Percentiles rank a stretch among this genome's conserved stretches.
phyloP scores from a whole-genome alignment of 1,139 yeast genomes.

The Hyphopichia wangnamkhiaoensis region DNA sequence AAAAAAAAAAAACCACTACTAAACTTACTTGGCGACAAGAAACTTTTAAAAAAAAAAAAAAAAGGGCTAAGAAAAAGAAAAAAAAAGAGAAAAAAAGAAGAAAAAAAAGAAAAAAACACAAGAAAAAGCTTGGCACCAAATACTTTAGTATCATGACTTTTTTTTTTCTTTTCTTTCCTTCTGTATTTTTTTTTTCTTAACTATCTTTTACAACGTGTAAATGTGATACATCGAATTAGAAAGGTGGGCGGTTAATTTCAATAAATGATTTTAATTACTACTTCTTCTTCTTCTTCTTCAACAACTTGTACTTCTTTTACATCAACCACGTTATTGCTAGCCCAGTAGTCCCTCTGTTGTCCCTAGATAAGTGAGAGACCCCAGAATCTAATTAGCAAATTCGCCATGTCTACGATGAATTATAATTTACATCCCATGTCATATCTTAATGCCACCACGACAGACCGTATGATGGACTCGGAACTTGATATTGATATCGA shows the following conservation, averaged over 20 bases:
- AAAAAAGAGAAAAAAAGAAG: not conserved
- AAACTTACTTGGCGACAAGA: no score
- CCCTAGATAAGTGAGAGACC: not conserved
- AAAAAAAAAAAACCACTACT: conserved; percentile 5
- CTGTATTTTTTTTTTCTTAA: no score
- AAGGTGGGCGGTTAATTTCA: not conserved
- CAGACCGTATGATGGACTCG: conserved; percentile 17
- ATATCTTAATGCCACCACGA: conserved; percentile 40
- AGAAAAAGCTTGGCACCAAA: not conserved
- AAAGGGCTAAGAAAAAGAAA: conserved; percentile 7
- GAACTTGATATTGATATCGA: conserved; percentile 31
- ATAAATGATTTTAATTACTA: no score
- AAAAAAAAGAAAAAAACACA: not conserved
- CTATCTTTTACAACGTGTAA: no score
- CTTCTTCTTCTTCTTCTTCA: not conserved
- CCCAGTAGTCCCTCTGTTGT: not conserved
- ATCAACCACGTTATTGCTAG: not conserved
- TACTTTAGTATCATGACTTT: no score
- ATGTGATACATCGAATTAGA: no score
- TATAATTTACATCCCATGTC: conserved; percentile 49
- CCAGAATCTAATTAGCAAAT: conserved; percentile 1
- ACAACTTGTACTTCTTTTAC: not conserved
- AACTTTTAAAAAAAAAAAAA: conserved; percentile 8
- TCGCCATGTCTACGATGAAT: no score
- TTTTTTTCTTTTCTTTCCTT: no score